Base-by-base conservation (phyloP, 352 stramenopile species). In the Phytophthora palmivora region DNA sequence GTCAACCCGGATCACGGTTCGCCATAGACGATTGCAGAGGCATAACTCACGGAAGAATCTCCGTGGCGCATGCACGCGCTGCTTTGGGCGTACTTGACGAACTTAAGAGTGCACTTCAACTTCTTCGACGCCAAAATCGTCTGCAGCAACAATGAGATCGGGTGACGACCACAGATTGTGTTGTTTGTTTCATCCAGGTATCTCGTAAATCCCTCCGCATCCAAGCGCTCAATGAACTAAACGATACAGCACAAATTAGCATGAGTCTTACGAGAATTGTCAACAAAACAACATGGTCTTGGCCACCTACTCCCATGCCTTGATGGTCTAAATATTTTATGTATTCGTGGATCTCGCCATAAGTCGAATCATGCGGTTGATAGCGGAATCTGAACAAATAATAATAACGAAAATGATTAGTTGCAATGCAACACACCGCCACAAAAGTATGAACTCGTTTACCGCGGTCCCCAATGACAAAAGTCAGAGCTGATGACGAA, bases 401-500 rank as follows among this genome's bases (percentile, higher is more conserved):
- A 30, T 4, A 32, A 19, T 16, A 50, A 44, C 4, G 24, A 52
- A 30, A 4, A 39, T 19, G 9, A 8, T 39, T 24, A 63, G 6
- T 43, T 18, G 19, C 4, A 15, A 69, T 9, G 16, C 14, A 21
- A 36, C 15, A n/a, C 9, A 6, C 24, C 1, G 11, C 46, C 36
- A 58, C 15, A 19, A 28, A 1, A 12, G 12, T 41, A 50, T 39
- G 2, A 19, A 32, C 0, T 15, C 22, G 16, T 60, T 53, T 58
- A 92, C 85, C 93, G 70, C 22, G 72, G 78, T 16, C 95, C 95
- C 93, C 96, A 99, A 70, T 99, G 97, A 60, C 96, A 99, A 79
- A 99, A 99, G 65, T 99, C 97, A 8, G 90, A 98, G 71, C 93
- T 98, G 67, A 99, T 86, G 12, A 99, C 85, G 53, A 98, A 98